These are phyloP conservation scores for Eucalyptus polybractea DNA, from an alignment of 345 rosid species.

Conservation along the genomic window DNA sequence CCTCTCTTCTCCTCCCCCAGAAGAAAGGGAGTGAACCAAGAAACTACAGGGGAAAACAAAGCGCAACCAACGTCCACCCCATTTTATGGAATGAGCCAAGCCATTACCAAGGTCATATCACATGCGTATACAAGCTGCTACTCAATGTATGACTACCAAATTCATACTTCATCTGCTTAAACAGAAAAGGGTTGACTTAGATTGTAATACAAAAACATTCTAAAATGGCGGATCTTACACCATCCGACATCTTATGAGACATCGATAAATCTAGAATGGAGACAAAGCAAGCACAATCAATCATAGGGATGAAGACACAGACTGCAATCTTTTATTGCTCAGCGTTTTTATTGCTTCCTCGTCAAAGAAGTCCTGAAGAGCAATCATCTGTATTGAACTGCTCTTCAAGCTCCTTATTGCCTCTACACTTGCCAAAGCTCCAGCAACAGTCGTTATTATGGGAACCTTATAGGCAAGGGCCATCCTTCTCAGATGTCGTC, in stretches of 20 bases:
- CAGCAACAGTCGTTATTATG: conserved; percentile 78
- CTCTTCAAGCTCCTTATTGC: conserved; percentile 77
- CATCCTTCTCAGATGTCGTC: conserved; percentile 80
- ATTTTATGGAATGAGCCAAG: neutral
- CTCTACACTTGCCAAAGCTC: conserved; percentile 82
- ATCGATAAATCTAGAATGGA: neutral
- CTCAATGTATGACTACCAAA: neutral
- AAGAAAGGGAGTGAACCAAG: neutral
- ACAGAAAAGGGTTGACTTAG: neutral
- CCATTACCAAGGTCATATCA: neutral
- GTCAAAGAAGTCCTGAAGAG: conserved; percentile 84
- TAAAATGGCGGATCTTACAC: neutral
- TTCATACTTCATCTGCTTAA: neutral
- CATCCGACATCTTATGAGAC: neutral
- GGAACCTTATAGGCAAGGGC: conserved; percentile 93
- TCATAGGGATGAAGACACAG: conserved; percentile 27
- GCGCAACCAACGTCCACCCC: neutral
- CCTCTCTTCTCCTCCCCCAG: neutral
- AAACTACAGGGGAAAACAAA: neutral
- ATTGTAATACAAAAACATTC: neutral
- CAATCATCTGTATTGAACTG: conserved; percentile 44
- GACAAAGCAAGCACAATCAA: neutral
- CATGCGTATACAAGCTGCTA: neutral
- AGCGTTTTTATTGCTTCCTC: conserved; percentile 7
- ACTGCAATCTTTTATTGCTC: conserved; percentile 20